Evolutionary conservation across 1,139 yeast genomes (phyloP).

Genomic region (Suzukiozyma palmioleophila): DNA sequence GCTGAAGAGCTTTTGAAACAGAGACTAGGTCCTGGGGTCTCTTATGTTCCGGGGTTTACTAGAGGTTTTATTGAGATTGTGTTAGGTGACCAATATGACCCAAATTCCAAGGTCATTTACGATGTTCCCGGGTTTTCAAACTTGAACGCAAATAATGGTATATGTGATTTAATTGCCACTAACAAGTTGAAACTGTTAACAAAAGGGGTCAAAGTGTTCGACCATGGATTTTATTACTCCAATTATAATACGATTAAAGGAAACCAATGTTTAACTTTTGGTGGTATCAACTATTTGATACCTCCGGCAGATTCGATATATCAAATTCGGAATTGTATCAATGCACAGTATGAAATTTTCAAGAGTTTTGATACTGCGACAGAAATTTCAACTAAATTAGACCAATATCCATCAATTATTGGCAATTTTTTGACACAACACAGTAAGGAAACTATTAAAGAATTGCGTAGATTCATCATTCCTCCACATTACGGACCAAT

Average conservation of each 20-base stretch:
- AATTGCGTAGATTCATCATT: slow-evolving; percentile 42
- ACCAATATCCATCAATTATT: slow-evolving; percentile 16
- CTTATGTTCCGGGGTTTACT: slow-evolving; percentile 56
- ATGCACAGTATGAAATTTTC: slow-evolving; percentile 24
- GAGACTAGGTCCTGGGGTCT: slow-evolving; percentile 41
- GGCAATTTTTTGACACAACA: slow-evolving; percentile 26
- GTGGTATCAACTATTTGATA: slow-evolving; percentile 55
- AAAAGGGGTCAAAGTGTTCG: slow-evolving; percentile 33
- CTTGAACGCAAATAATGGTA: slow-evolving; percentile 18
- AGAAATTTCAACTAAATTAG: slow-evolving; percentile 12
- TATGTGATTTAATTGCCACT: slow-evolving; percentile 26
- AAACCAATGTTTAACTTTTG: slow-evolving; percentile 48
- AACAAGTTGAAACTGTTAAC: slow-evolving; percentile 28
- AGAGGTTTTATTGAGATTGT: slow-evolving; percentile 38
- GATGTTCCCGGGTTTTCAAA: slow-evolving; percentile 58
- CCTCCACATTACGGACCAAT: slow-evolving; percentile 70
- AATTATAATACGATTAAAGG: slow-evolving; percentile 38
- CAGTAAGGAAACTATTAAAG: slow-evolving; percentile 23
- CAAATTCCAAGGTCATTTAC: slow-evolving; percentile 26
- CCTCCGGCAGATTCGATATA: slow-evolving; percentile 39
- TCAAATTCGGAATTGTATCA: slow-evolving; percentile 37
- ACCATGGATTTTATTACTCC: slow-evolving; percentile 32
- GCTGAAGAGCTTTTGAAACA: slow-evolving; percentile 15
- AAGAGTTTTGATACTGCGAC: slow-evolving; percentile 25
- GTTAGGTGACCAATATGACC: slow-evolving; percentile 10